Conservation (phyloP, 2,329 filamentous ascomycete genomes). For the Cytospora mali region DNA sequence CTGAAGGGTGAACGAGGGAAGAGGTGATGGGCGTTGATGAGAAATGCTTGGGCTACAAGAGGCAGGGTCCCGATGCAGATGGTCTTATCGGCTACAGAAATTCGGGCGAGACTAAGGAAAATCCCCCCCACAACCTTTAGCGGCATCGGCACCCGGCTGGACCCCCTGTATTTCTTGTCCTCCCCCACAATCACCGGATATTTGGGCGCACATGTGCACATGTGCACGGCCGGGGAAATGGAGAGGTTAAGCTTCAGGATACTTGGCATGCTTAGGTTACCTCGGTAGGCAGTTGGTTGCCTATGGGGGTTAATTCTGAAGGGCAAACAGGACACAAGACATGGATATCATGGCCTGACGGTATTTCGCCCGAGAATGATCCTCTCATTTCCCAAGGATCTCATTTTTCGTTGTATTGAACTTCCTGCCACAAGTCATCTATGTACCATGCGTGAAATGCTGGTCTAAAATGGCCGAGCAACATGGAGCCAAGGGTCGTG, state of each 20-base stretch:
- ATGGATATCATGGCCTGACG: neutral
- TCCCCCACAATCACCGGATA: slow-evolving; percentile 22
- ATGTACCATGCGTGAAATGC: neutral
- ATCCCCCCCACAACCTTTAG: slow-evolving; percentile 8
- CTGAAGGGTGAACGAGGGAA: slow-evolving; percentile 11
- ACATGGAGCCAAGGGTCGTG: neutral
- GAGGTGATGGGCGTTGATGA: neutral
- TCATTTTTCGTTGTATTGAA: slow-evolving; percentile 9
- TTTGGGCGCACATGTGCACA: neutral
- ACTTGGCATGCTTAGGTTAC: too few species aligned
- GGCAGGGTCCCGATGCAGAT: neutral
- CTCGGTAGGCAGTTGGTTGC: too few species aligned
- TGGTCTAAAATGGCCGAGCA: neutral
- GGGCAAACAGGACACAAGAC: neutral
- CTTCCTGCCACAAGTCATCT: neutral
- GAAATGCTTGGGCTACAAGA: slow-evolving; percentile 3
- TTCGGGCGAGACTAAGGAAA: neutral
- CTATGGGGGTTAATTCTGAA: neutral
- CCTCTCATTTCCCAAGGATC: neutral
- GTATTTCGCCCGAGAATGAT: neutral
- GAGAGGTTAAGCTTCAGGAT: too few species aligned
- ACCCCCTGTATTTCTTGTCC: slow-evolving; percentile 6
- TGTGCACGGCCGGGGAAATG: slow-evolving; percentile 13
- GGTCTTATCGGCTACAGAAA: slow-evolving; percentile 20
- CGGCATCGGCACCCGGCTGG: slow-evolving; percentile 25